Evolutionary conservation across 2,329 filamentous ascomycete genomes (phyloP).

Genomic region (Lizonia empirigonia): DNA sequence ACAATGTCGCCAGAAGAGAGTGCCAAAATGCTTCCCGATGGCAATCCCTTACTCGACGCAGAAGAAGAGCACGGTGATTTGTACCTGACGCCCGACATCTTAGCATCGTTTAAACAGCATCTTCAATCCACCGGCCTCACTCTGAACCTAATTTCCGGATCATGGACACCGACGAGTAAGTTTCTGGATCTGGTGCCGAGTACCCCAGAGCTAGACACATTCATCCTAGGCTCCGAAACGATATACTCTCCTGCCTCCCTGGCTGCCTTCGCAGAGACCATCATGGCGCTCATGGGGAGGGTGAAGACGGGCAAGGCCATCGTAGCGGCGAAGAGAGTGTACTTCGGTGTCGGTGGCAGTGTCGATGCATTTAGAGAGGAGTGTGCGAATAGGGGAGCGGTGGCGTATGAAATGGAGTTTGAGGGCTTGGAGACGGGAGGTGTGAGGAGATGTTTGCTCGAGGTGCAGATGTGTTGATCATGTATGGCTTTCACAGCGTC

Average conservation of each 20-base stretch:
- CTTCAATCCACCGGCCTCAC: conserved; percentile 59
- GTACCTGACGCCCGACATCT: conserved; percentile 64
- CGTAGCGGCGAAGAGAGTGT: conserved; percentile 77
- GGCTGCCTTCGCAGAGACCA: conserved; percentile 68
- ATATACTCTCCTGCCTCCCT: conserved; percentile 80
- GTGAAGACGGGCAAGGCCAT: conserved; percentile 65
- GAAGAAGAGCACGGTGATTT: conserved; percentile 58
- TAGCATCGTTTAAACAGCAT: conserved; percentile 63
- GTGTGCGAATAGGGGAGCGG: conserved; percentile 50
- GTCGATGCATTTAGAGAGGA: conserved; percentile 71
- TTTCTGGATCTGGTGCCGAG: conserved; percentile 65
- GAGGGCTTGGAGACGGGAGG: conserved; percentile 50
- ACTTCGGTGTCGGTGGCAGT: conserved; percentile 84
- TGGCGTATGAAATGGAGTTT: conserved; percentile 57
- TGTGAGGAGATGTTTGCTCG: conserved; percentile 55
- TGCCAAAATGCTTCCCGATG: conserved; percentile 21
- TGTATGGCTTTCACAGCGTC: too few species aligned
- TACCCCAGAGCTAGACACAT: conserved; percentile 47
- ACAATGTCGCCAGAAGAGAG: conserved; percentile 28
- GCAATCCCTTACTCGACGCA: conserved; percentile 26
- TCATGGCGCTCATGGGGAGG: conserved; percentile 62
- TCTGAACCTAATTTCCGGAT: conserved; percentile 73
- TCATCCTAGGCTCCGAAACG: conserved; percentile 76
- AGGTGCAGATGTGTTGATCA: conserved; percentile 49
- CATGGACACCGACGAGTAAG: conserved; percentile 64